These are phyloP conservation scores for Kodamaea sp. DNA, from an alignment of 1,139 yeast genomes.

Conservation along the genomic window DNA sequence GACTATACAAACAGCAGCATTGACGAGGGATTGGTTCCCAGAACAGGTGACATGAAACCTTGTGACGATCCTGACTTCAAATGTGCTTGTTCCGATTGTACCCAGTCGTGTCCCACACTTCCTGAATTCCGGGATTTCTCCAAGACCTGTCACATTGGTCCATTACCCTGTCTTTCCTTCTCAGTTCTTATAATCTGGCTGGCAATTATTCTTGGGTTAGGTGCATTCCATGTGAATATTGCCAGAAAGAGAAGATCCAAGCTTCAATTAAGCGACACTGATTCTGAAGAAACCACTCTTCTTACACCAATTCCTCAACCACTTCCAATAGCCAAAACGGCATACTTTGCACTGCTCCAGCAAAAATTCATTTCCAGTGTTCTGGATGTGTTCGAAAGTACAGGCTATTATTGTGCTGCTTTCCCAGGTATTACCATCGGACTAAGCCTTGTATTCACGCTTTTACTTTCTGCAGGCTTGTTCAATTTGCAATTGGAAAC, in stretches of 20 bases:
- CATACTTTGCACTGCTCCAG: not conserved
- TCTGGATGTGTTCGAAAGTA: slow-evolving; percentile 37
- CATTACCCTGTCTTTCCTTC: slow-evolving; percentile 74
- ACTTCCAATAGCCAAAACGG: not conserved
- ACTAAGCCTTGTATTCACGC: slow-evolving; percentile 42
- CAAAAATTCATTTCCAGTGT: slow-evolving; percentile 18
- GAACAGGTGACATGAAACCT: slow-evolving; percentile 37
- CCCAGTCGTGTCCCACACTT: slow-evolving; percentile 71
- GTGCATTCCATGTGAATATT: slow-evolving; percentile 40
- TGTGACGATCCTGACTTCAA: slow-evolving; percentile 69
- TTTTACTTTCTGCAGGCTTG: slow-evolving; percentile 55
- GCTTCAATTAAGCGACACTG: not conserved
- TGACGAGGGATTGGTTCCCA: slow-evolving; percentile 23
- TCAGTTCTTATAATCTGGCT: slow-evolving; percentile 56
- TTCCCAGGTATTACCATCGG: slow-evolving; percentile 60
- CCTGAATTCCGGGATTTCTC: slow-evolving; percentile 41
- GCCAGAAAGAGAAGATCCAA: slow-evolving; percentile 8
- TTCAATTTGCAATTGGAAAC: slow-evolving; percentile 62
- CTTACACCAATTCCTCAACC: not conserved
- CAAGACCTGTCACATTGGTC: slow-evolving; percentile 55
- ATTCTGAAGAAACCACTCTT: not conserved
- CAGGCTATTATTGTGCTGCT: slow-evolving; percentile 58
- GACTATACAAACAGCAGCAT: slow-evolving; percentile 42
- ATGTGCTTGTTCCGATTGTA: slow-evolving; percentile 93
- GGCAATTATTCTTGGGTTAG: slow-evolving; percentile 32